phyloP scores from a whole-genome alignment of 1,284 basidiomycete species.

The Leccinum subrobustum region DNA sequence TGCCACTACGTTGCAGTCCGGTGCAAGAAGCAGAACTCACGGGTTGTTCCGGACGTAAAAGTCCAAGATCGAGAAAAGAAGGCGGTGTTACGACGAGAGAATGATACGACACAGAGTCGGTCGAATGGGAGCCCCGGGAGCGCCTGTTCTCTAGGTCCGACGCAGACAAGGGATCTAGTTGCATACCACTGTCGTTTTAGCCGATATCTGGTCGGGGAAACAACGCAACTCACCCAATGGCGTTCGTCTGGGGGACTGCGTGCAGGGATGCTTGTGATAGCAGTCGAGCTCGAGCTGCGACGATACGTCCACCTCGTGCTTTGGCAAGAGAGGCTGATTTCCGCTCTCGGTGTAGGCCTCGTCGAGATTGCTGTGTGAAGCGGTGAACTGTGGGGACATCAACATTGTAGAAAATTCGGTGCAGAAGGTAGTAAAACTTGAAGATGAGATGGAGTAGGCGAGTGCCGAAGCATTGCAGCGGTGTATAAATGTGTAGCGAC shows the following conservation, averaged over 20 bases:
- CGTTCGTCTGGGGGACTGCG: conserved; percentile 12
- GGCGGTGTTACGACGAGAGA: conserved; percentile 7
- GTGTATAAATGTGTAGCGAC: conserved; percentile 28
- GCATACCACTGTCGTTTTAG: conserved; percentile 3
- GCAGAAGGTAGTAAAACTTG: conserved; percentile 4
- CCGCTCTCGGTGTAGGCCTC: conserved; percentile 14
- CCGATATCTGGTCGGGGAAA: background rate
- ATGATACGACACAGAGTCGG: conserved; percentile 10
- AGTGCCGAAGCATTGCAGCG: conserved; percentile 1
- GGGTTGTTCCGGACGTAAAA: conserved; percentile 9
- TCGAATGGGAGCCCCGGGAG: conserved; percentile 1
- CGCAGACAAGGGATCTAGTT: conserved; percentile 28
- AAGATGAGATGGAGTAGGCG: conserved; percentile 18
- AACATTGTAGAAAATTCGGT: conserved; percentile 13
- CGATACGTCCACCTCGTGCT: conserved; percentile 20
- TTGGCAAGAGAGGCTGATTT: conserved; percentile 17
- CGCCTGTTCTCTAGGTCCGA: conserved; percentile 22
- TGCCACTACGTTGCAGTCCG: conserved; percentile 10
- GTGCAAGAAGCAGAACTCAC: conserved; percentile 7
- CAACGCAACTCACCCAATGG: conserved; percentile 29
- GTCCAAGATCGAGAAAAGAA: conserved; percentile 17
- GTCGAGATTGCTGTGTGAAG: background rate
- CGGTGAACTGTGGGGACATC: conserved; percentile 20
- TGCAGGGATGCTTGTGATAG: conserved; percentile 16
- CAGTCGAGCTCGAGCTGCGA: conserved; percentile 20